Percentiles rank a stretch among this genome's conserved stretches.
phyloP scores from a whole-genome alignment of 2,329 filamentous ascomycete genomes.

The Ceratocystis smalleyi region DNA sequence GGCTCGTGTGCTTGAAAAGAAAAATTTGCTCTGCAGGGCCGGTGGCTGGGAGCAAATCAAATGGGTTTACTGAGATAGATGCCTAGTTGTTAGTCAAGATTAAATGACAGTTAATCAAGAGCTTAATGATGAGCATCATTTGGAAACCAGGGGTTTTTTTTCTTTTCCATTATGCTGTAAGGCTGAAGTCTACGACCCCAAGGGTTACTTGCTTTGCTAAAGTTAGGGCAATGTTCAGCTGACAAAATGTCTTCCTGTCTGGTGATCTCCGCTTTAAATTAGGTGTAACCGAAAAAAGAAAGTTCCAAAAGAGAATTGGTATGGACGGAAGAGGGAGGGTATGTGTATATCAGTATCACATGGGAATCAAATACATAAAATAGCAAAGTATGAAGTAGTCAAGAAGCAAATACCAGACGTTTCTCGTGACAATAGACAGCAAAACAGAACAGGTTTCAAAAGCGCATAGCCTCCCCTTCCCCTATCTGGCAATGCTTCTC shows the following conservation, averaged over 20 bases:
- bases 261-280: background rate
- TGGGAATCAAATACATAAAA: conserved; percentile 30
- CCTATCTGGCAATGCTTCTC: background rate
- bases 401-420: background rate
- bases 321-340: background rate
- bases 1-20: background rate
- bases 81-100: background rate
- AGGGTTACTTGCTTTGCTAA: background rate
- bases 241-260: background rate
- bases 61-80: background rate
- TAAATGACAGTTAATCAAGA: background rate
- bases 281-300: background rate
- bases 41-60: background rate
- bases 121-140: background rate
- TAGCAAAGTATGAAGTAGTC: background rate
- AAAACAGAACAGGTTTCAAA: background rate
- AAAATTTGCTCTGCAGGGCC: background rate
- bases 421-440: background rate
- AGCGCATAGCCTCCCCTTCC: background rate
- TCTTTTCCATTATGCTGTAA: background rate
- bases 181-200: background rate
- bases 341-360: conserved; percentile 20
- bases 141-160: background rate
- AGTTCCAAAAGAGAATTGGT: background rate
- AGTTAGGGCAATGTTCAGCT: background rate